phyloP scores from a whole-genome alignment of 2,329 filamentous ascomycete species.

The Sporothrix dimorphospora region DNA sequence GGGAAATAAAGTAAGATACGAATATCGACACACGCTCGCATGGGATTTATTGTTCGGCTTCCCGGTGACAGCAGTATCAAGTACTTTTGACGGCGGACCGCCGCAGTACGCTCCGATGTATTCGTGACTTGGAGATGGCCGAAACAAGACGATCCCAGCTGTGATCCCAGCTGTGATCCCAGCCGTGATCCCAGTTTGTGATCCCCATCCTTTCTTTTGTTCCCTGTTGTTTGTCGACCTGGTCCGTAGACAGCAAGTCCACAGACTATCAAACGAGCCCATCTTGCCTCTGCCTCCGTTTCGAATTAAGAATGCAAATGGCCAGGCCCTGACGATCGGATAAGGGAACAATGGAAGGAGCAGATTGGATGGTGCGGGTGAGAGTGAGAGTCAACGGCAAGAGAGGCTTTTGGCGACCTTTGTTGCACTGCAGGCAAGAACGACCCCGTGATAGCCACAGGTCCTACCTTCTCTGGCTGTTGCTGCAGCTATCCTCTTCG shows the following conservation, averaged over 20 bases:
- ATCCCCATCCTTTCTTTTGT: neutral
- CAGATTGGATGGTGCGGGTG: neutral
- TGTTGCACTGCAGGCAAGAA: slow-evolving; percentile 18
- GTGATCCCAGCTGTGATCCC: no score
- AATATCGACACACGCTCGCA: neutral
- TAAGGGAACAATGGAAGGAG: neutral
- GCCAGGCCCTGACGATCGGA: slow-evolving; percentile 25
- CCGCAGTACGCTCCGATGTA: slow-evolving; percentile 9
- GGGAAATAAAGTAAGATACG: neutral
- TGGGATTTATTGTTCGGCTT: neutral
- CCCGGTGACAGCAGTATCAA: neutral
- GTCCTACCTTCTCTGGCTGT: neutral
- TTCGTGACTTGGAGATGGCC: slow-evolving; percentile 2
- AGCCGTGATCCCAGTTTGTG: neutral
- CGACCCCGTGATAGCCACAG: slow-evolving; percentile 20
- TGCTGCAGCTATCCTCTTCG: slow-evolving; percentile 6
- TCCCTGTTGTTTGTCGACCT: slow-evolving; percentile 13
- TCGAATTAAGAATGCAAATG: neutral
- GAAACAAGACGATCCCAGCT: slow-evolving; percentile 1
- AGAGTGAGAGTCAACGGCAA: neutral
- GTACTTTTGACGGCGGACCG: neutral
- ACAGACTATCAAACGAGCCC: slow-evolving; percentile 13
- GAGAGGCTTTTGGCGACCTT: neutral
- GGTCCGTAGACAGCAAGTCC: neutral
- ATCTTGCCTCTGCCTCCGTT: neutral